Evolutionary conservation across 1,284 basidiomycete species (phyloP), one percentile per base, ranked within the genome.

Genomic region (Cryptococcus sp.): DNA sequence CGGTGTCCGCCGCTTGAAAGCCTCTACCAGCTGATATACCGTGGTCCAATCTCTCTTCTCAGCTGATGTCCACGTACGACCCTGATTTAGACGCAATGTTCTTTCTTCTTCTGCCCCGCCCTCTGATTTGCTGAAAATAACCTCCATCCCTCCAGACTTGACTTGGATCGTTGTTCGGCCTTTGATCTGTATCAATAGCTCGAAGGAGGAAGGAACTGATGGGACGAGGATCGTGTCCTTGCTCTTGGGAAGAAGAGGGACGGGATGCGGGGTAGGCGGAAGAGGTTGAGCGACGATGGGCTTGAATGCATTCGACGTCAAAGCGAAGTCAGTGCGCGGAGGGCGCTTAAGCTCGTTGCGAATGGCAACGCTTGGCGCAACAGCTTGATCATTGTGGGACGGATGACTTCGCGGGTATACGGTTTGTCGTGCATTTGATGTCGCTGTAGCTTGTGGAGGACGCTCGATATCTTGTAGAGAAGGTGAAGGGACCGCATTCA

Each of bases 1-100:
- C 2, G 69, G 58, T 11, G 65, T 68, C 3, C 52, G 39, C n/a
- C 65, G 53, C 58, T 75, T 75, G 55, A 65, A 64, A 11, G 51
- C 57, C 25, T 63, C 61, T 0, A 76, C 66, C 2, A 69, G 34
- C 5, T 54, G 50, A 1, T 39, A 8, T 1, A 75, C 47, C 7
- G 46, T 40, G 5, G 50, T 37, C 74, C 74, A 76, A 10, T 63
- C 56, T 41, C 50, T 52, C 43, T 47, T 50, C 16, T 69, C 67
- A 1, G 34, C 29, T 17, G 54, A 43, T 6, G 20, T 55, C 70
- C 72, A 73, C 4, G 34, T 46, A 17, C 34, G 44, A 4, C 29
- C 23, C 2, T 56, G 15, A 10, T 15, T 22, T 39, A 66, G 20
- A 4, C 23, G 6, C n/a, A 58, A 39, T 26, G 29, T n/a, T 22